Base-by-base conservation (phyloP, 176 grass and related monocot species). In the Triticum timopheevii region DNA sequence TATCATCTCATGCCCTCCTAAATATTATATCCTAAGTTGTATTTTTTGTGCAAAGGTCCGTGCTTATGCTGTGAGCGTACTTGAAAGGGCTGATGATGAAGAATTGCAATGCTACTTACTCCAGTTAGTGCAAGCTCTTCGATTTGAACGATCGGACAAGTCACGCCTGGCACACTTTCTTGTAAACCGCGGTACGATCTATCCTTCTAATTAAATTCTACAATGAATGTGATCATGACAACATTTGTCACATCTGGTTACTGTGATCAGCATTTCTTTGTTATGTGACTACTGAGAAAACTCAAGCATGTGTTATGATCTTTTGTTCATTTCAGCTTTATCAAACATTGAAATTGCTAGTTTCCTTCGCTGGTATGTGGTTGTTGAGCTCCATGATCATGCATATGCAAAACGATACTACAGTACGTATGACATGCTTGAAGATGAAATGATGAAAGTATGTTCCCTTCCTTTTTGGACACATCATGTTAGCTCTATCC, bases 261-360 rank as follows among this genome's bases (percentile, higher is more conserved):
- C 27, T 8, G 25, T 44, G 73, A 77, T 54, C 73, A 77, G 47
- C 17, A 17, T 20, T 75, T 62, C 39, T 16, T 56, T 69, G 2
- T 76, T 52, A 28, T 52, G 73, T 76, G 27, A 30, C 25, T 31
- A 30, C 47, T 19, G 17, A 24, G 52, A 1, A 72, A 74, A 35
- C 76, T 84, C 65, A 80, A 28, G 45, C 15, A 30, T 17, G 19
- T 4, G 5, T 27, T 59, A 20, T 59, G 22, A 47, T 85, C 39
- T 58, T 70, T 64, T 70, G 2, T 24, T 71, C 45, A 73, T 92
- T 92, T 33, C 89, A 95, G 93, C 97, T 82, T 83, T 96, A 74
- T 99, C 97, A 85, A 96, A 99, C 89, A 94, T 99, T 83, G 94
- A 99, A 87, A 96, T 99, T 85, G 97, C 92, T 62, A 99, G 97